These are phyloP conservation scores for Calophaca sinica DNA, from an alignment of 306 rosid genomes.

Conservation along the genomic window DNA sequence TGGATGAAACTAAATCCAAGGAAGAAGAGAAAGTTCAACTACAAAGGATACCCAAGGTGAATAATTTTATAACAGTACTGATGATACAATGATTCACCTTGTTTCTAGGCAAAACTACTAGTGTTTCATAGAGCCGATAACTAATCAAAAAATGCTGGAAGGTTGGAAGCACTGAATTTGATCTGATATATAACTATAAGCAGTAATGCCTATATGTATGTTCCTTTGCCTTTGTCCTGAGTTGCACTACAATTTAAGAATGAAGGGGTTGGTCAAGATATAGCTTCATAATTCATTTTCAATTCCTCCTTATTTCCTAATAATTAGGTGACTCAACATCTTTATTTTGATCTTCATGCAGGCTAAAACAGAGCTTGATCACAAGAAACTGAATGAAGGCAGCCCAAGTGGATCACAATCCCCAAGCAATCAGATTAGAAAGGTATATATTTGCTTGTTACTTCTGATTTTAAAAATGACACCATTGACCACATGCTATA, in stretches of 20 bases:
- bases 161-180: constrained; percentile 7
- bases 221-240: constrained; percentile 1
- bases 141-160: not conserved
- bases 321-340: constrained; percentile 27
- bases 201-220: not conserved
- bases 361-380: constrained; percentile 56
- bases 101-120: constrained; percentile 29
- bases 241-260: constrained; percentile 10
- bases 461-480: constrained; percentile 30
- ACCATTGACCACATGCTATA: constrained; percentile 3
- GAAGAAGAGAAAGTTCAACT: constrained; percentile 62
- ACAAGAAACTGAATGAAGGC: constrained; percentile 57
- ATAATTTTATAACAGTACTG: constrained; percentile 22
- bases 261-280: not conserved
- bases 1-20: constrained; percentile 64
- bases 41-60: constrained; percentile 66
- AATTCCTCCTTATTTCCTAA: not conserved
- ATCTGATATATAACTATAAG: constrained; percentile 16
- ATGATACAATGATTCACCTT: constrained; percentile 26
- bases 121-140: not conserved
- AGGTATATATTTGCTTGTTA: constrained; percentile 56
- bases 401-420: constrained; percentile 45
- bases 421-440: constrained; percentile 51
- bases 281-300: constrained; percentile 25
- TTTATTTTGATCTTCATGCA: constrained; percentile 44